Percentiles rank a stretch among this genome's conserved stretches.
phyloP scores from a whole-genome alignment of 352 stramenopile species.

The Detonula confervacea region DNA sequence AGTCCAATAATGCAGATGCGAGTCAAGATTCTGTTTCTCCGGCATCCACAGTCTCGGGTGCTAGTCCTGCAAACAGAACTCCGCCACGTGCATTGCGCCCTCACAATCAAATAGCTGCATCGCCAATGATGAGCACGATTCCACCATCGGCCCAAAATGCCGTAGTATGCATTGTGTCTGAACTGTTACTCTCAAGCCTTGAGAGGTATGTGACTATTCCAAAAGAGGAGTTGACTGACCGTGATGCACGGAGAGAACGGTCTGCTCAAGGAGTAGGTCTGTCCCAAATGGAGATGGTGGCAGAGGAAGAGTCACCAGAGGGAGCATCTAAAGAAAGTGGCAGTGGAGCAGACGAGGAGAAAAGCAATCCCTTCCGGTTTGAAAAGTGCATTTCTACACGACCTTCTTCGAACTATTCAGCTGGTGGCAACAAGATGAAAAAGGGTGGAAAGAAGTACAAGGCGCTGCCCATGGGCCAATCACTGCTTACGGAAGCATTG shows the following conservation, averaged over 20 bases:
- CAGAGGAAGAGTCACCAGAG: conserved; percentile 16
- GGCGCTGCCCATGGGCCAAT: conserved; percentile 23
- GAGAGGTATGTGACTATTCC: conserved; percentile 49
- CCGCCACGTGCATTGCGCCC: neutral
- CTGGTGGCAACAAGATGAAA: neutral
- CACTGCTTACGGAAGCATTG: conserved; percentile 45
- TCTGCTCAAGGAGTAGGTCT: conserved; percentile 26
- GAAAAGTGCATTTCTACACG: conserved; percentile 43
- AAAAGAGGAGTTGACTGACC: conserved; percentile 36
- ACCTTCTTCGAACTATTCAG: neutral
- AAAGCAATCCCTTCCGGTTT: conserved; percentile 46
- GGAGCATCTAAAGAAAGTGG: conserved; percentile 4
- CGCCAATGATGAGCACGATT: too few relatives aligned
- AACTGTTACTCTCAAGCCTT: conserved; percentile 36
- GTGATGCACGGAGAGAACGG: conserved; percentile 35
- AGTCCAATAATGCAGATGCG: neutral
- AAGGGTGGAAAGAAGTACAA: conserved; percentile 21
- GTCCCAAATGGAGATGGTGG: conserved; percentile 43
- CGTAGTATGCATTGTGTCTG: conserved; percentile 26
- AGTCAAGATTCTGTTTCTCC: neutral
- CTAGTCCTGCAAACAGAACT: neutral
- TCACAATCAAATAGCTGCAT: conserved; percentile 11
- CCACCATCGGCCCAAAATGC: conserved; percentile 19
- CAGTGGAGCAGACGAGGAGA: conserved; percentile 1
- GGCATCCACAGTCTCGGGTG: conserved; percentile 17